Evolutionary conservation across 495 filamentous ascomycete genomes (phyloP), one percentile per base, ranked within the genome.

Genomic region (Viridothelium virens): DNA sequence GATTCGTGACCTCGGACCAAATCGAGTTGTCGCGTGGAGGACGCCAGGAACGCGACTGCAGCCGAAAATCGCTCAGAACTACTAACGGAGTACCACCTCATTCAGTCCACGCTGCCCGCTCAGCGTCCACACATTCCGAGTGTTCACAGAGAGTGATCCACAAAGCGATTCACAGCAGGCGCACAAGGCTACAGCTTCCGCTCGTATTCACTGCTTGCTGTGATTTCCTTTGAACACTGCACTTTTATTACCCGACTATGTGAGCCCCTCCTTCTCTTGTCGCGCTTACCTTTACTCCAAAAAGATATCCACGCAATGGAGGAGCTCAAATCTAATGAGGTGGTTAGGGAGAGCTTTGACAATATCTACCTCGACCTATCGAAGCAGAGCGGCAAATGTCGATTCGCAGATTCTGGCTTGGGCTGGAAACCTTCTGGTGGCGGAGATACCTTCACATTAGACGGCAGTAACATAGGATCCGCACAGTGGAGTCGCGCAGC

Each of bases 401-500:
- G 93, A 72, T 90, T 99, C 70, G 92, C 91, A 50, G 93, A 96
- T 68, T 90, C 84, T 63, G 95, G 95, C 59, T 80, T 96, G 69
- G 95, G 92, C 59, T 99, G 95, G 95, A 94, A 92, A 75, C 91
- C 93, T 16, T 84, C 87, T 2, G 85, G 84, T 25, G 90, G 90
- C 70, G 90, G 91, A 72, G 92, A 97, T 50, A 91, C 91, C 65
- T 97, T 95, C 76, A 96, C 92, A 10, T 83, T 97, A 64, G 91
- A 96, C 73, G 84, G 83, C 70, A 85, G 82, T 74, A 90, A 96
- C 74, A 88, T 97, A 68, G 82, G 81, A 66, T 84, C 81, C 63
- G 92, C 92, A 56, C 94, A 97, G 73, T 99, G 95, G 95, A 97
- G 92, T 77, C 85, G 91, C 67, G 95, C 93, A 41, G 87, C 92